phyloP scores from a whole-genome alignment of 116 monocot species.

The Thalassia testudinum region DNA sequence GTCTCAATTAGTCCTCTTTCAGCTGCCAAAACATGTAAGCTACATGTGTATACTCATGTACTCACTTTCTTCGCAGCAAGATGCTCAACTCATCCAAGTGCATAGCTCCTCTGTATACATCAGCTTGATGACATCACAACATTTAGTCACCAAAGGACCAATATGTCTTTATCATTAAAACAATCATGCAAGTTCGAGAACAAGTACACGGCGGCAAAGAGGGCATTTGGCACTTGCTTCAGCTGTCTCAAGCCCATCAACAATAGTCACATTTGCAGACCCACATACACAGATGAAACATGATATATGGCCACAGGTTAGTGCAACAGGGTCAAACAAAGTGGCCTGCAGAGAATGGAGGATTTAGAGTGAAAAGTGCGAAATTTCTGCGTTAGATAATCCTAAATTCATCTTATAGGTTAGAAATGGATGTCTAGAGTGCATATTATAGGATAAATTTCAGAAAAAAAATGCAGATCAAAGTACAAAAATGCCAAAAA shows the following conservation, averaged over 20 bases:
- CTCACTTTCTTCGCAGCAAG: slow-evolving; percentile 36
- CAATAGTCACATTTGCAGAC: slow-evolving; percentile 46
- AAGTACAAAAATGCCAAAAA: too few relatives aligned
- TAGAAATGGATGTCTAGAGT: too few relatives aligned
- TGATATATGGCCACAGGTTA: slow-evolving; percentile 78
- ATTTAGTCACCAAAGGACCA: background rate
- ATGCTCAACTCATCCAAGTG: slow-evolving; percentile 54
- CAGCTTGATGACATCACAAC: slow-evolving; percentile 17
- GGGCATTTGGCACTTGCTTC: slow-evolving; percentile 44
- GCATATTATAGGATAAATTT: too few relatives aligned
- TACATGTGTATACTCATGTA: background rate
- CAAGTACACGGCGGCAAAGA: slow-evolving; percentile 48
- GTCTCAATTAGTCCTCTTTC: too few relatives aligned
- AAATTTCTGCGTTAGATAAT: too few relatives aligned
- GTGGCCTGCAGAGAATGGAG: slow-evolving; percentile 38
- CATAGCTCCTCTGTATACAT: slow-evolving; percentile 31
- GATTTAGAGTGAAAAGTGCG: too few relatives aligned
- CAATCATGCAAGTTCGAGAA: background rate
- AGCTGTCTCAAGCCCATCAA: slow-evolving; percentile 61
- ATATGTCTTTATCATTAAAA: background rate
- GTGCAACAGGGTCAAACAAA: slow-evolving; percentile 67
- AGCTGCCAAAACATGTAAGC: too few relatives aligned
- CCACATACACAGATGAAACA: slow-evolving; percentile 75
- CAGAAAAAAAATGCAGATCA: too few relatives aligned
- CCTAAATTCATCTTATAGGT: too few relatives aligned